Base-by-base conservation (phyloP, 495 filamentous ascomycete species). In the Geopyxis carbonaria region DNA sequence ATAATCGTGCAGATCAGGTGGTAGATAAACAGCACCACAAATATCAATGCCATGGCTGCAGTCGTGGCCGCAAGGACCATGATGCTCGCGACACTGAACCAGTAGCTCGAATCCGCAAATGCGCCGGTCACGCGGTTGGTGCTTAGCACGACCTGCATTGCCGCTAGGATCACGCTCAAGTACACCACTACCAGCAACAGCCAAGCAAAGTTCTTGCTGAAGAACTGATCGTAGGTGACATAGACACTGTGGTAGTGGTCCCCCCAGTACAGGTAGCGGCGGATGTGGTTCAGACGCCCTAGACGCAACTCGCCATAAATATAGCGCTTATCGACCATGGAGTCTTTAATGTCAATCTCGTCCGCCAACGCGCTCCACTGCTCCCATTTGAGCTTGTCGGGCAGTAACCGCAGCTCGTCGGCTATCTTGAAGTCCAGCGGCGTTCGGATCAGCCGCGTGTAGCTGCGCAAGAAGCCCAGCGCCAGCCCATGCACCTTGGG, bases 341-440 rank as follows among this genome's bases (percentile, higher is more conserved):
- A 22, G 24, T 13, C 24, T 15, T 22, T 5, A 13, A 15, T 22
- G 2, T 20, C 20, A 7, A 19, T 8, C 4, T 33, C 24, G 14
- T 7, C 2, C 2, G 14, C 20, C 3, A 46, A 1, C 16, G 30
- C 21, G 10, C 28, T 43, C 56, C 56, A 59, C 0, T n/a, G 1
- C 2, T 34, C 22, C 51, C 51, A 62, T 5, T 14, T 29, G 6
- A 58, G 34, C 2, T 37, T n/a, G 11, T 33, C 1, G 2, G 62
- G 59, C 3, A 63, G 13, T 0, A 64, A 42, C 2, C 34, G 25
- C 13, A 34, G 1, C 11, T 59, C 50, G 16, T 42, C 28, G 0
- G 67, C 67, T 1, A 68, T 59, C 2, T 34, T 0, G 30, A 63
- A 56, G 41, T 70, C 65, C 35, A 44, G 53, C 42, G 59, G 45